Conservation (phyloP, 1,139 yeast species). For the Kurtzmaniella quercitrusa region DNA sequence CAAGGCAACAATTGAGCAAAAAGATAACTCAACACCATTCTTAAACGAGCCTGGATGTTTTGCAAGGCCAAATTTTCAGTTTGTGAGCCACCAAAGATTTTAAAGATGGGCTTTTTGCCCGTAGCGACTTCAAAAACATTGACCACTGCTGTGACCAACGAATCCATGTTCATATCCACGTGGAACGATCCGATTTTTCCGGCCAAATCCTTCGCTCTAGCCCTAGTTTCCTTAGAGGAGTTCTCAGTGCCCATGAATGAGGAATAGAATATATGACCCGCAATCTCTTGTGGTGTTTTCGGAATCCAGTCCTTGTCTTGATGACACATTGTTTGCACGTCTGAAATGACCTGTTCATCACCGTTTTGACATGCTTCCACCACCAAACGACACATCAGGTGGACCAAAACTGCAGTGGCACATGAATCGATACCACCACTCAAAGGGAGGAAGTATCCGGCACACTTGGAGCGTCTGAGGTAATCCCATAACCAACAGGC, state of each 20-base stretch:
- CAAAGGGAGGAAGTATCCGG: constrained; percentile 88
- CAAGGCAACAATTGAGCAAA: constrained; percentile 95
- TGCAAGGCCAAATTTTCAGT: constrained; percentile 92
- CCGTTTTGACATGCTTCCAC: constrained; percentile 62
- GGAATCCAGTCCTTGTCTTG: constrained; percentile 61
- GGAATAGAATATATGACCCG: constrained; percentile 74
- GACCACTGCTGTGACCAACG: constrained; percentile 69
- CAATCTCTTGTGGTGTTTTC: constrained; percentile 66
- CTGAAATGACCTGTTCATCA: constrained; percentile 68
- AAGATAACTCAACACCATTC: constrained; percentile 91
- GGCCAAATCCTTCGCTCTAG: constrained; percentile 78
- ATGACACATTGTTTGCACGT: constrained; percentile 59
- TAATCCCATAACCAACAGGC: constrained; percentile 99
- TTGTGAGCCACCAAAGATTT: constrained; percentile 88
- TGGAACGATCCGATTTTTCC: constrained; percentile 81
- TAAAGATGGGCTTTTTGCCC: constrained; percentile 82
- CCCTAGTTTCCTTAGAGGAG: constrained; percentile 81
- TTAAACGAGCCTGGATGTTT: constrained; percentile 89
- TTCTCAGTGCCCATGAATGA: constrained; percentile 95
- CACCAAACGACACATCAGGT: constrained; percentile 89
- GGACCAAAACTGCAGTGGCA: constrained; percentile 93
- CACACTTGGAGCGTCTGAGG: constrained; percentile 80
- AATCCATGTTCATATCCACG: constrained; percentile 87
- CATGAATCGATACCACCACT: constrained; percentile 98
- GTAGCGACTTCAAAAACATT: constrained; percentile 82